Percentiles rank a stretch among this genome's conserved stretches.
Conservation (phyloP, 805 yeast species). For the Starmerella vitae region DNA sequence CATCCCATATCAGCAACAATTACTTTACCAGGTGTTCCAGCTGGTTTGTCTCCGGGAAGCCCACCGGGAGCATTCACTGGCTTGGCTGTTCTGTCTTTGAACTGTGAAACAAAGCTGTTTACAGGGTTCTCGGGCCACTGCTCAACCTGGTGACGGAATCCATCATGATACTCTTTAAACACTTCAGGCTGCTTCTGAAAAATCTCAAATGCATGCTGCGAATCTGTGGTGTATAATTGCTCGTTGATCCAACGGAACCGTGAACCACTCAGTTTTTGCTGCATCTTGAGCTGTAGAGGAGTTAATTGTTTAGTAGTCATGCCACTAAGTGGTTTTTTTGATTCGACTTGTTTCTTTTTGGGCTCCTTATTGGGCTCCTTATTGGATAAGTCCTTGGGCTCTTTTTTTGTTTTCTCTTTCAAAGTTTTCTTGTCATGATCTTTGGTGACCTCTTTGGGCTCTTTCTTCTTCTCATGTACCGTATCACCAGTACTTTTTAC, state of each 20-base stretch:
- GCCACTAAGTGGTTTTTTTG: too few species aligned
- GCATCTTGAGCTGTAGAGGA: conserved; percentile 88
- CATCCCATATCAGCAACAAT: conserved; percentile 98
- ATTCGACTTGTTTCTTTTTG: conserved; percentile 15
- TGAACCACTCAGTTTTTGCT: conserved; percentile 86
- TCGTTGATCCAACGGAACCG: conserved; percentile 97
- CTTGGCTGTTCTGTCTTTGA: conserved; percentile 37
- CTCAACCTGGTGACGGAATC: conserved; percentile 88
- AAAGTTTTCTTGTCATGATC: not conserved
- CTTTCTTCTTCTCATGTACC: not conserved
- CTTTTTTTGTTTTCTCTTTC: not conserved
- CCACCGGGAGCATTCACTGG: conserved; percentile 95
- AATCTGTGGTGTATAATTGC: conserved; percentile 77
- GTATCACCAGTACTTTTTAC: not conserved
- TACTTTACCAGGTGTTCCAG: conserved; percentile 31
- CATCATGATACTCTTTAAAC: conserved; percentile 89
- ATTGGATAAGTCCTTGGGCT: not conserved
- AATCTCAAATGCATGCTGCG: conserved; percentile 60
- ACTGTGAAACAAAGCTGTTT: conserved; percentile 66
- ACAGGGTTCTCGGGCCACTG: conserved; percentile 99
- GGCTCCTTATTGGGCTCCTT: conserved; percentile 7
- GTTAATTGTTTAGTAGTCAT: conserved; percentile 37
- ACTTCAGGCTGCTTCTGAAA: conserved; percentile 71
- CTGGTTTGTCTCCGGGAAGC: conserved; percentile 44
- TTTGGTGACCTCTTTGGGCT: not conserved